Evolutionary conservation across 805 yeast species (phyloP).

Genomic region (Vanderwaltozyma verrucispora): DNA sequence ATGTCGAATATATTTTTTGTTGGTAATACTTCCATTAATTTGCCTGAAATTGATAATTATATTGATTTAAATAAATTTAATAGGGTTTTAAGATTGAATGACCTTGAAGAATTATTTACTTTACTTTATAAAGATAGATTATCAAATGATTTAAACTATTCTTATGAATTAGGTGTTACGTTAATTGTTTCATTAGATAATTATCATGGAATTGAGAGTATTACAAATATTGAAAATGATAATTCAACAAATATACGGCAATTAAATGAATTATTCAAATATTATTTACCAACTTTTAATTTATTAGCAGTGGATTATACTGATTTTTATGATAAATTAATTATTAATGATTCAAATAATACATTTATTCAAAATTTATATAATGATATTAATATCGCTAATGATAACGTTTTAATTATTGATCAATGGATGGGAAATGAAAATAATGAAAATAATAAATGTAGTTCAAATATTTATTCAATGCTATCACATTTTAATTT

Average conservation of each 20-base stretch:
- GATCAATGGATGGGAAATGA: background rate
- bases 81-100: constrained; percentile 5
- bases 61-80: constrained; percentile 2
- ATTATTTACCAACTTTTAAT: constrained; percentile 12
- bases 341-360: constrained; percentile 2
- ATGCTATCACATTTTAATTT: constrained; percentile 19
- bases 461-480: constrained; percentile 18
- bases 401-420: background rate
- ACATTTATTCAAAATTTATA: background rate
- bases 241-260: constrained; percentile 8
- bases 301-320: constrained; percentile 9
- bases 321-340: constrained; percentile 1
- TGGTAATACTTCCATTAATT: background rate
- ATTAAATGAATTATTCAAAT: constrained; percentile 9
- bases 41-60: too few species aligned
- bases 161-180: background rate
- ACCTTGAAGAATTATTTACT: constrained; percentile 10
- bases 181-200: background rate
- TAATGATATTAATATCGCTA: background rate
- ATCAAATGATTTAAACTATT: background rate
- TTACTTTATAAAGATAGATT: constrained; percentile 17
- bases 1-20: constrained; percentile 6
- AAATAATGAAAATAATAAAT: constrained; percentile 1
- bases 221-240: constrained; percentile 15
- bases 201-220: background rate